Evolutionary conservation across 495 filamentous ascomycete species (phyloP).

Genomic region (Talaromyces liani): DNA sequence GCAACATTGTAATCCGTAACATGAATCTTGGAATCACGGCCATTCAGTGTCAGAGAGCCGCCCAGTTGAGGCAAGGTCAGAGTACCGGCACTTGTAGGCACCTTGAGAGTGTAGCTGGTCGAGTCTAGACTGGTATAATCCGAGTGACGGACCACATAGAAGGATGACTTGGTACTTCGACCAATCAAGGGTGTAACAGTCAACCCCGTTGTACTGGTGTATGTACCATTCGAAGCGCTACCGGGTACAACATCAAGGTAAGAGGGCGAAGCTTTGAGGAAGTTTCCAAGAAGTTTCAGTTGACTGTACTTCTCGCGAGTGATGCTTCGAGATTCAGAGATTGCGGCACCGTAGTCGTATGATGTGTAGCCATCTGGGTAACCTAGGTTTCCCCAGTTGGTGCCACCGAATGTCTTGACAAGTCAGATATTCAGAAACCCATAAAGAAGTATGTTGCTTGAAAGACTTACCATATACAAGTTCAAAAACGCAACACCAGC

Average conservation of each 20-base stretch:
- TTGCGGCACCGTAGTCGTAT: slow-evolving; percentile 64
- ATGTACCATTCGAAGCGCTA: slow-evolving; percentile 39
- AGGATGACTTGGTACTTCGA: slow-evolving; percentile 44
- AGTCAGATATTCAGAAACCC: neutral
- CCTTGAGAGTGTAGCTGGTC: slow-evolving; percentile 52
- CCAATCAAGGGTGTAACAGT: slow-evolving; percentile 53
- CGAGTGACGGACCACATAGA: slow-evolving; percentile 59
- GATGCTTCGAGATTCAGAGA: slow-evolving; percentile 60
- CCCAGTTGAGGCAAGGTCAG: slow-evolving; percentile 58
- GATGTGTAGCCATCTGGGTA: slow-evolving; percentile 66
- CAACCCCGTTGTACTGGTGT: slow-evolving; percentile 42
- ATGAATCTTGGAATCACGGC: slow-evolving; percentile 69
- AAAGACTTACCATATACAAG: slow-evolving; percentile 55
- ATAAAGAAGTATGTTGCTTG: neutral
- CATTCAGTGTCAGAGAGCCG: slow-evolving; percentile 54
- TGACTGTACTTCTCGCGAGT: slow-evolving; percentile 73
- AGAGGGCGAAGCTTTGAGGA: slow-evolving; percentile 58
- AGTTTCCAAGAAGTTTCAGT: slow-evolving; percentile 66
- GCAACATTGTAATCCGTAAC: slow-evolving; percentile 67
- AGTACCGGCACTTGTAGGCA: slow-evolving; percentile 54
- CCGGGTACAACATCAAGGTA: slow-evolving; percentile 51
- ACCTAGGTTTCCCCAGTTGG: slow-evolving; percentile 80
- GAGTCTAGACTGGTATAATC: slow-evolving; percentile 49
- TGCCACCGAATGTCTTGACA: slow-evolving; percentile 56
- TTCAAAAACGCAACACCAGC: slow-evolving; percentile 55